Evolutionary conservation across 2,329 filamentous ascomycete species (phyloP).

Genomic region (Plectosphaerella plurivora): DNA sequence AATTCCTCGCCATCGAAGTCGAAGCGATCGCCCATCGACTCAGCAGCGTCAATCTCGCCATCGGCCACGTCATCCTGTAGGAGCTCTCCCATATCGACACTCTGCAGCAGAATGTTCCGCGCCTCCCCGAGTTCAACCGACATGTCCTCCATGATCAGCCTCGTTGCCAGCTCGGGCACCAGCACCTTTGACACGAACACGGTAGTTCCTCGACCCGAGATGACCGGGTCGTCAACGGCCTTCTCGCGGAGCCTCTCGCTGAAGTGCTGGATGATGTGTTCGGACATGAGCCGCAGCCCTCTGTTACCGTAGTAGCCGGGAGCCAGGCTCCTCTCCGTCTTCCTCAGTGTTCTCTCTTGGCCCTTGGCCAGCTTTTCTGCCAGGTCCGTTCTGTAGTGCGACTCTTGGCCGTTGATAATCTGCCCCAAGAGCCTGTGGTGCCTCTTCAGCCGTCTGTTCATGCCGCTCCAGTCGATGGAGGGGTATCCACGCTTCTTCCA

Average conservation of each 20-base stretch:
- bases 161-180: conserved; percentile 64
- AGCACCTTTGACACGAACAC: conserved; percentile 71
- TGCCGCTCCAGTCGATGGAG: conserved; percentile 60
- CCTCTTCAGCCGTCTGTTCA: conserved; percentile 53
- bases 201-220: conserved; percentile 62
- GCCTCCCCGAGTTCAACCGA: conserved; percentile 35
- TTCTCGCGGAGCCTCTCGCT: conserved; percentile 55
- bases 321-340: conserved; percentile 53
- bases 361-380: conserved; percentile 52
- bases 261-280: conserved; percentile 60
- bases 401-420: conserved; percentile 56
- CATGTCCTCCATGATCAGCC: conserved; percentile 55
- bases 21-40: no score
- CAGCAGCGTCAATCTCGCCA: no score
- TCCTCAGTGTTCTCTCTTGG: conserved; percentile 54
- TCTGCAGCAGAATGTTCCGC: conserved; percentile 57
- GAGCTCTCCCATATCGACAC: conserved; percentile 62
- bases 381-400: conserved; percentile 57
- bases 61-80: conserved; percentile 59
- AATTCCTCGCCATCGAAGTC: no score
- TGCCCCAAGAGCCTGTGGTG: conserved; percentile 52
- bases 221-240: conserved; percentile 59
- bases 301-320: conserved; percentile 82
- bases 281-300: conserved; percentile 68
- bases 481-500: conserved; percentile 61